phyloP scores from a whole-genome alignment of 345 rosid genomes.

The Hypericum androsaemum region DNA sequence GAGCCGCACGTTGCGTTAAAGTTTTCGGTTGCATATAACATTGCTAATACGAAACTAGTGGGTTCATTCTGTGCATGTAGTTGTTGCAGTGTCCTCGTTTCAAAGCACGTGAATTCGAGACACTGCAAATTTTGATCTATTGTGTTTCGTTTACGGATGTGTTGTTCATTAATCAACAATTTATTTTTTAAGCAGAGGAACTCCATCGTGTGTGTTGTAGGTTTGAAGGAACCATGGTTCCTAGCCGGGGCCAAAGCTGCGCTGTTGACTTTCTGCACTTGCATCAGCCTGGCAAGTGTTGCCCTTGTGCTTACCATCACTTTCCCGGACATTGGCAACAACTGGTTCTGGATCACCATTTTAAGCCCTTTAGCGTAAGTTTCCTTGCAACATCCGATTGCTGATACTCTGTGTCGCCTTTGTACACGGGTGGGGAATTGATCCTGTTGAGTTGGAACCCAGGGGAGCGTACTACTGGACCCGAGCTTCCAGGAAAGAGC shows the following conservation, averaged over 20 bases:
- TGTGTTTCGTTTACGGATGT: no score
- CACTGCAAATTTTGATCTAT: no score
- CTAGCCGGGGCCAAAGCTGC: slow-evolving; percentile 95
- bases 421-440: no score
- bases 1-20: no score
- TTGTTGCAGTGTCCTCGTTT: no score
- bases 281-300: slow-evolving; percentile 90
- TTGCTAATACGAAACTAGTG: no score
- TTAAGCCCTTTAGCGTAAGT: slow-evolving; percentile 90
- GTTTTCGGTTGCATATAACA: no score
- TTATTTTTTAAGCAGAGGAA: no score
- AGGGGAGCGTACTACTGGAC: slow-evolving; percentile 91
- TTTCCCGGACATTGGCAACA: slow-evolving; percentile 72
- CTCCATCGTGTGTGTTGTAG: slow-evolving; percentile 13
- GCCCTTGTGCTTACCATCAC: slow-evolving; percentile 88
- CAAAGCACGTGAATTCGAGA: no score
- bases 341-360: slow-evolving; percentile 73
- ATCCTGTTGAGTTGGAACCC: slow-evolving; percentile 14
- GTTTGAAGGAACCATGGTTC: slow-evolving; percentile 80
- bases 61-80: no score
- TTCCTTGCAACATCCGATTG: neutral
- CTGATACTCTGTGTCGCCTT: no score
- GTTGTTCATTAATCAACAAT: no score
- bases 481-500: slow-evolving; percentile 81
- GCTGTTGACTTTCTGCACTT: slow-evolving; percentile 82